Evolutionary conservation across 2,329 filamentous ascomycete genomes (phyloP).

Genomic region (Pseudogymnoascus sp.): DNA sequence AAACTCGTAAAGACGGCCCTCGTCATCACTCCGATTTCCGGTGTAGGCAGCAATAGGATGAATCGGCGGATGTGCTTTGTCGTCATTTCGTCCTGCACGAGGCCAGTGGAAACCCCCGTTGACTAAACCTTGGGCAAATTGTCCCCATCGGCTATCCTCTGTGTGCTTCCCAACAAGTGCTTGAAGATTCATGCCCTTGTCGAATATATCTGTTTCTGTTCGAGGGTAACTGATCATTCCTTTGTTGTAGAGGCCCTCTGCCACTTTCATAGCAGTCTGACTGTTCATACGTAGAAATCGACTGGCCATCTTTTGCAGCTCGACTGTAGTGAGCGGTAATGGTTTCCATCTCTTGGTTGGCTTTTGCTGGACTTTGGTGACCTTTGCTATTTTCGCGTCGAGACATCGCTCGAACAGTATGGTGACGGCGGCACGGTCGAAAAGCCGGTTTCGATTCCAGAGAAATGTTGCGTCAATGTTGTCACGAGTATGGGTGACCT

Average conservation of each 20-base stretch:
- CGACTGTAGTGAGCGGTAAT: constrained; percentile 86
- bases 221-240: constrained; percentile 97
- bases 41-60: constrained; percentile 80
- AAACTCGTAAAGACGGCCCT: constrained; percentile 82
- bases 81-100: constrained; percentile 77
- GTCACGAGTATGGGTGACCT: constrained; percentile 69
- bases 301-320: constrained; percentile 92
- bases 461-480: constrained; percentile 72
- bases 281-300: constrained; percentile 83
- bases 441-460: constrained; percentile 76
- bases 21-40: constrained; percentile 51
- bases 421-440: constrained; percentile 73
- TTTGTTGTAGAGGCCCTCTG: constrained; percentile 82
- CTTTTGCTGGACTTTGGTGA: constrained; percentile 81
- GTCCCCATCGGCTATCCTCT: constrained; percentile 67
- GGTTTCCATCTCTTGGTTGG: constrained; percentile 92
- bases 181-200: constrained; percentile 76
- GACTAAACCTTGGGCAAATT: constrained; percentile 66
- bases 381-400: constrained; percentile 63
- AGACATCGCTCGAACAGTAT: constrained; percentile 84
- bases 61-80: constrained; percentile 95
- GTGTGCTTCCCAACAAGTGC: constrained; percentile 76
- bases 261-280: constrained; percentile 79
- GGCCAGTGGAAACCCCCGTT: constrained; percentile 74
- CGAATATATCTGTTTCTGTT: constrained; percentile 95